Evolutionary conservation across 2,329 filamentous ascomycete genomes (phyloP).

Genomic region (Scytalidium lignicola): DNA sequence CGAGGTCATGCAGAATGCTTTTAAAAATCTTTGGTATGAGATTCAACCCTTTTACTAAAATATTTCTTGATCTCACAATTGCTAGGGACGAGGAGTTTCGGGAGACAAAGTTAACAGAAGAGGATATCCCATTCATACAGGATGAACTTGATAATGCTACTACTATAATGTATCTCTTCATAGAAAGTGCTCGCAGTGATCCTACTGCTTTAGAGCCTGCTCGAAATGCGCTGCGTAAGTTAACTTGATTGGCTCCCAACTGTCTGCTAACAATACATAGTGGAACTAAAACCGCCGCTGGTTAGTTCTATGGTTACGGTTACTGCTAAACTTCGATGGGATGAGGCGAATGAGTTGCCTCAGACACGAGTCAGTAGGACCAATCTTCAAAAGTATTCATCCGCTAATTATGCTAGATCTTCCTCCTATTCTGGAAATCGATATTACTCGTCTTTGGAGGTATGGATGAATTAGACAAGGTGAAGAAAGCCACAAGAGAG

Average conservation of each 20-base stretch:
- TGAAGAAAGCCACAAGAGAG: constrained; percentile 69
- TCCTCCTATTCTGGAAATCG: constrained; percentile 88
- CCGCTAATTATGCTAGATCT: constrained; percentile 47
- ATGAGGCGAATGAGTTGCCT: constrained; percentile 57
- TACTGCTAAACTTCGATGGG: constrained; percentile 66
- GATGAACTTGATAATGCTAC: constrained; percentile 59
- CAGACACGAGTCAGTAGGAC: constrained; percentile 54
- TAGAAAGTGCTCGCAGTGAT: constrained; percentile 52
- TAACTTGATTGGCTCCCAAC: neutral
- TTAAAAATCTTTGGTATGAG: constrained; percentile 28
- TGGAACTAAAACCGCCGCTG: constrained; percentile 59
- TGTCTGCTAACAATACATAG: constrained; percentile 25
- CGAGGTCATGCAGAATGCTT: constrained; percentile 25
- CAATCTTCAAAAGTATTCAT: constrained; percentile 10
- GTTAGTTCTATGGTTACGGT: constrained; percentile 68
- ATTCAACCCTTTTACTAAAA: neutral
- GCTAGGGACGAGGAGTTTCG: constrained; percentile 29
- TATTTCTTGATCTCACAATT: constrained; percentile 5
- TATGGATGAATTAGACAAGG: constrained; percentile 62
- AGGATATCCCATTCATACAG: constrained; percentile 34
- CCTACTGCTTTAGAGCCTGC: constrained; percentile 38
- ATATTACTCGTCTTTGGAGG: constrained; percentile 83
- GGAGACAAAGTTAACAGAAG: constrained; percentile 23
- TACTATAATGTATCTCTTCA: constrained; percentile 56
- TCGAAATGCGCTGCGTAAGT: constrained; percentile 44